Evolutionary conservation across 495 filamentous ascomycete species (phyloP).

Genomic region (Tricharina praecox): DNA sequence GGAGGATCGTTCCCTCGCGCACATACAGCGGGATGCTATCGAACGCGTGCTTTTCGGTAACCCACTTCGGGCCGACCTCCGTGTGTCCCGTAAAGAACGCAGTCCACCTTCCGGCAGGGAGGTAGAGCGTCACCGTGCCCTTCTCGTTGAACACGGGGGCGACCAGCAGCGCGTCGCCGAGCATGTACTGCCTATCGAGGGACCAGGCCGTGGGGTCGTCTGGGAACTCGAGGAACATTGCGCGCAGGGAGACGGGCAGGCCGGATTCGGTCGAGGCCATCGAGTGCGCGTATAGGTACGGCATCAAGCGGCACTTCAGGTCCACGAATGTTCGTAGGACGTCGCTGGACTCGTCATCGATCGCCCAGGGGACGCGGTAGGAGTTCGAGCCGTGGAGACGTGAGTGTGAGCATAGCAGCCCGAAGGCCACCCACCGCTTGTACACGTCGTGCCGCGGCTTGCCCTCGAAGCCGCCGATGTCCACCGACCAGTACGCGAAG

Average conservation of each 20-base stretch:
- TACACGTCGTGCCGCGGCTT: constrained; percentile 50
- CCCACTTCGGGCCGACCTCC: no score
- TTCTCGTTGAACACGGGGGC: no score
- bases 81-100: no score
- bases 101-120: no score
- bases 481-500: no score
- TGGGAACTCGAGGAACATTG: constrained; percentile 50
- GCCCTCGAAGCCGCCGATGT: constrained; percentile 61
- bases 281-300: constrained; percentile 43
- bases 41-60: no score
- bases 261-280: constrained; percentile 32
- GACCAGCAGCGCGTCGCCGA: constrained; percentile 39
- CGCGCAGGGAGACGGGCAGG: no score
- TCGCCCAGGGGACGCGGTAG: constrained; percentile 56
- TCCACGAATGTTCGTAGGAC: constrained; percentile 42
- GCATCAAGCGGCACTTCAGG: constrained; percentile 45
- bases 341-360: constrained; percentile 44
- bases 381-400: constrained; percentile 48
- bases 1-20: no score
- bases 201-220: constrained; percentile 44
- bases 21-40: no score
- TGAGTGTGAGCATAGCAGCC: constrained; percentile 49
- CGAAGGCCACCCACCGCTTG: constrained; percentile 62
- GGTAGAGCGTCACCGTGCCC: no score
- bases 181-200: constrained; percentile 52